phyloP scores from a whole-genome alignment of 2,329 filamentous ascomycete genomes.

The Rhytidhysteron rufulum region DNA sequence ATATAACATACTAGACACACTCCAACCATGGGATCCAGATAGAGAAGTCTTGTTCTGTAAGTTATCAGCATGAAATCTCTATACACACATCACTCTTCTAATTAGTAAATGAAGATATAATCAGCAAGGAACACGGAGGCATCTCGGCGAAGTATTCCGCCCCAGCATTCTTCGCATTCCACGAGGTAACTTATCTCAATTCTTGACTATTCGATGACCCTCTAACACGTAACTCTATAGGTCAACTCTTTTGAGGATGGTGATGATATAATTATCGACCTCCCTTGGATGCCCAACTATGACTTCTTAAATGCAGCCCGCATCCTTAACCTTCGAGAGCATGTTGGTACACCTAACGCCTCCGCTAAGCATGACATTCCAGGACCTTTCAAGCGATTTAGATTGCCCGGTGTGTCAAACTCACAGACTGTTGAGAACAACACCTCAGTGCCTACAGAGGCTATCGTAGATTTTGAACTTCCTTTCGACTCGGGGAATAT shows the following conservation, averaged over 20 bases:
- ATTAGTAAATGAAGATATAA: no score
- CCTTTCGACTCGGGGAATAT: constrained; percentile 15
- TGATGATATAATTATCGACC: constrained; percentile 60
- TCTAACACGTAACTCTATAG: constrained; percentile 60
- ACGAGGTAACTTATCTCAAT: no score
- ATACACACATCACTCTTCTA: no score
- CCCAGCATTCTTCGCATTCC: constrained; percentile 72
- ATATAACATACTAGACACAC: constrained; percentile 64
- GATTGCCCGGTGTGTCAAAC: constrained; percentile 22
- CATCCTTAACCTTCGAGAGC: constrained; percentile 13
- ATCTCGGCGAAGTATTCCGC: constrained; percentile 67
- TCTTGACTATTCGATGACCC: no score
- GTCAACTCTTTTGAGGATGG: constrained; percentile 34
- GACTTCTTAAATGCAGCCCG: constrained; percentile 58
- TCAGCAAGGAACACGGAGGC: no score
- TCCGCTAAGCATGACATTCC: constrained; percentile 18
- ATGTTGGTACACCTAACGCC: constrained; percentile 18
- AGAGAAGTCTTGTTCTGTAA: constrained; percentile 66
- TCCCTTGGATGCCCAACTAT: constrained; percentile 64
- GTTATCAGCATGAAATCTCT: constrained; percentile 57
- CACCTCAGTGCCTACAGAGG: no score
- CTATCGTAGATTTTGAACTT: constrained; percentile 4
- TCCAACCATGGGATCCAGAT: constrained; percentile 58
- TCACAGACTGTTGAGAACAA: constrained; percentile 17
- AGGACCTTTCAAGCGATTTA: constrained; percentile 22